Evolutionary conservation across 2,329 filamentous ascomycete species (phyloP).

Genomic region (Elsinoe arachidis): DNA sequence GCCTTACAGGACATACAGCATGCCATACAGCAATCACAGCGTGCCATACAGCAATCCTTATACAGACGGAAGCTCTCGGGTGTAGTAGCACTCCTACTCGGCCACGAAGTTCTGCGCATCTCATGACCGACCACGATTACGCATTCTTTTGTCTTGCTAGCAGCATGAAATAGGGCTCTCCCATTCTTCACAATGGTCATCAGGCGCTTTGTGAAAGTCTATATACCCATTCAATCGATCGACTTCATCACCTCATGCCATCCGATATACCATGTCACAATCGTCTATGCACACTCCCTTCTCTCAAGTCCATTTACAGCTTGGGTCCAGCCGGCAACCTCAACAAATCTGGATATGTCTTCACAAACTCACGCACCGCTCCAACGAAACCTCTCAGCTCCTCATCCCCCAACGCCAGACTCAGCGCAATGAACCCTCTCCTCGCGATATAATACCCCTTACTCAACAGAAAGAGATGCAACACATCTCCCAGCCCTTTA

Average conservation of each 20-base stretch:
- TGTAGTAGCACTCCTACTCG: neutral
- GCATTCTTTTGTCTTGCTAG: neutral
- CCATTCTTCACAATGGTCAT: neutral
- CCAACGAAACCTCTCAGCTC: conserved; percentile 28
- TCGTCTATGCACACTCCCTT: neutral
- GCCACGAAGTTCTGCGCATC: too few relatives aligned
- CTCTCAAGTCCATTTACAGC: neutral
- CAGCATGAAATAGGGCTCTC: neutral
- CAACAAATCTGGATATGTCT: neutral
- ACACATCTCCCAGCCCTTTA: conserved; percentile 25
- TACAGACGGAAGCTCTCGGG: neutral
- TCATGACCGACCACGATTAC: neutral
- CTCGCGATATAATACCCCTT: conserved; percentile 30
- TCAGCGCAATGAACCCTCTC: conserved; percentile 30
- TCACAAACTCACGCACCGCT: conserved; percentile 5
- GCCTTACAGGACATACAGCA: neutral
- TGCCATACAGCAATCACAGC: conserved; percentile 1
- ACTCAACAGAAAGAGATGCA: conserved; percentile 32
- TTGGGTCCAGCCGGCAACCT: neutral
- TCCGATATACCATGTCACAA: neutral
- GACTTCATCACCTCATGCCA: neutral
- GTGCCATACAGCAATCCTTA: neutral
- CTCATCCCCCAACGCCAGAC: conserved; percentile 26
- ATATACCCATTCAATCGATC: conserved; percentile 1
- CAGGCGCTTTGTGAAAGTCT: neutral